Base-by-base conservation (phyloP, 345 rosid species). In the Linum lewisii region DNA sequence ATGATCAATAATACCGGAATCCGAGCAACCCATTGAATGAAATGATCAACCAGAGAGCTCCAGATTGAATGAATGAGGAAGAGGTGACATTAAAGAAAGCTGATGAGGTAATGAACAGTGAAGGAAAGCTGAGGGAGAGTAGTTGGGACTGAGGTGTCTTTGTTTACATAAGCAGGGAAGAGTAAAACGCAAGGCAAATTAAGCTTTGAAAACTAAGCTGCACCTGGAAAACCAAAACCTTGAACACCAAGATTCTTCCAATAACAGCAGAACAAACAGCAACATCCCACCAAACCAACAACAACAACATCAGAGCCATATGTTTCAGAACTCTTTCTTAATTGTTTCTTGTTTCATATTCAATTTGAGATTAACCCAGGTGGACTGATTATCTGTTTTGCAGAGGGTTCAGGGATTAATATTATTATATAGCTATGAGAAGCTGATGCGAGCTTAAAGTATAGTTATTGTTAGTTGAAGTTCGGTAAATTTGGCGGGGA, bases 121-220 rank as follows among this genome's bases (percentile, higher is more conserved):
- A 74, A 71, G 67, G 74, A 83, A 34, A 81, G 88, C 67, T 69
- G 75, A 70, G 69, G 70, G 68, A 11, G 47, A 11, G 47, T 72
- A 60, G 84, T 77, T 79, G 74, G 63, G 10, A 58, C 77, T 38
- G 83, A 57, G 54, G 57, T 44, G 21, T 38, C 51, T 19, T 73
- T 57, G 34, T 19, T 18, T 36, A 21, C 14, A 19, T 11, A 16
- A 54, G 26, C 38, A 59, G n/a, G 34, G 24, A 74, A 51, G 82
- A 82, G 94, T 81, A 75, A 72, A 75, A 77, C 62, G 73, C 76
- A 89, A 82, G 95, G 69, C 68, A 78, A 63, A 55, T n/a, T 4
- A 8, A 11, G 56, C 8, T 24, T 37, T 58, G 70, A 75, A 71
- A 66, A 66, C 61, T 59, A 61, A 67, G 62, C 64, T 1, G 61